Conservation (phyloP, 768 basidiomycete genomes). For the Leccinum rimulosum region DNA sequence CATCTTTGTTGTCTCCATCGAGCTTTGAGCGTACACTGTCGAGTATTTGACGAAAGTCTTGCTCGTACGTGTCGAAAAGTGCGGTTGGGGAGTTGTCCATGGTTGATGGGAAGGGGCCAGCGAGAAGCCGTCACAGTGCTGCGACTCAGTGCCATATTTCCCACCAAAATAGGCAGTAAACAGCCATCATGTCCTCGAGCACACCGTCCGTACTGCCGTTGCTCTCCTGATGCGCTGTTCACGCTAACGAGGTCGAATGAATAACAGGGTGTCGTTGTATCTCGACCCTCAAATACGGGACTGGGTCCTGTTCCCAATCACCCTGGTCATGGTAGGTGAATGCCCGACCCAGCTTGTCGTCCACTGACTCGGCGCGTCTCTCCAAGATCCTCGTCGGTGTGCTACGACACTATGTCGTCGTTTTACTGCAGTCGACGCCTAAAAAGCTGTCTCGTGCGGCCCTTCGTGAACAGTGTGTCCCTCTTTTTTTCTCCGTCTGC, state of each 20-base stretch:
- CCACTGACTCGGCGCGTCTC: conserved; percentile 2
- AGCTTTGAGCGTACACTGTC: conserved; percentile 74
- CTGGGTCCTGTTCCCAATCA: conserved; percentile 95
- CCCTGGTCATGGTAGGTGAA: conserved; percentile 84
- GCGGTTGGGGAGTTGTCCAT: conserved; percentile 86
- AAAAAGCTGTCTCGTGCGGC: conserved; percentile 76
- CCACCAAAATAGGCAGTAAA: conserved; percentile 27
- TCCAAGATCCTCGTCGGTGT: conserved; percentile 87
- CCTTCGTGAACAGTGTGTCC: conserved; percentile 88
- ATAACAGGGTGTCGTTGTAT: conserved; percentile 51
- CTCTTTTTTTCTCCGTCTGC: conserved; percentile 1
- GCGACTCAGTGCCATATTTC: conserved; percentile 11
- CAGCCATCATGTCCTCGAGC: conserved; percentile 36
- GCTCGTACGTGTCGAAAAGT: conserved; percentile 89
- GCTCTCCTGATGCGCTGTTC: conserved; percentile 1
- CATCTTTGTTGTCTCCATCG: conserved; percentile 62
- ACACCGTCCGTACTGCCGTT: conserved; percentile 22
- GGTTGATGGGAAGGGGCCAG: conserved; percentile 5
- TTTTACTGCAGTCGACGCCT: conserved; percentile 79
- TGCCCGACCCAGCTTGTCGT: not conserved
- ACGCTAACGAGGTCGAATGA: conserved; percentile 9
- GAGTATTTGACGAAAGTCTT: conserved; percentile 85
- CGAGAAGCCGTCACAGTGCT: conserved; percentile 6
- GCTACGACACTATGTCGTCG: conserved; percentile 86
- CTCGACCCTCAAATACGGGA: conserved; percentile 96